Percentiles rank a stretch among this genome's conserved stretches.
Evolutionary conservation across 2,329 filamentous ascomycete genomes (phyloP).

Genomic region (Dactylonectria estremocensis): DNA sequence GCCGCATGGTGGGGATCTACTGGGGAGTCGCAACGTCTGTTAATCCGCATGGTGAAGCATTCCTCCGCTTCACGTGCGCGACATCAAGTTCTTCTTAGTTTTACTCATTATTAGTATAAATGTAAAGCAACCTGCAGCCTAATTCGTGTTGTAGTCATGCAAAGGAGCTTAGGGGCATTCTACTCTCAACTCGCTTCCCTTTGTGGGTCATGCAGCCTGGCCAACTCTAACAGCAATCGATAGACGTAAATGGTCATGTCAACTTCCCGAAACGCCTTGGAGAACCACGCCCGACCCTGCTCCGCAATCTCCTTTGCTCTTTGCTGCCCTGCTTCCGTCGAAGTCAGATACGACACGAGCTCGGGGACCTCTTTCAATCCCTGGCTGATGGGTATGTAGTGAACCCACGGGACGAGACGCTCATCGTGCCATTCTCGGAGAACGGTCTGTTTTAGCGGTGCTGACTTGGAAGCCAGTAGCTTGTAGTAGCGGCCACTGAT

Average conservation of each 20-base stretch:
- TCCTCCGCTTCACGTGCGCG: no score
- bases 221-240: constrained; percentile 72
- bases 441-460: constrained; percentile 67
- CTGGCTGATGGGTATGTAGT: constrained; percentile 69
- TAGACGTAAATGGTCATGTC: constrained; percentile 75
- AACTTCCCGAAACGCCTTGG: constrained; percentile 67
- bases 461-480: constrained; percentile 62
- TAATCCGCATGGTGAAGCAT: no score
- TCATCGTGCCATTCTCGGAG: constrained; percentile 73
- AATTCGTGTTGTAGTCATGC: neutral
- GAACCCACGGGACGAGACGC: constrained; percentile 68
- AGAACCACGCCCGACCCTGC: constrained; percentile 69
- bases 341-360: constrained; percentile 62
- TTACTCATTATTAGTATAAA: no score
- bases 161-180: neutral
- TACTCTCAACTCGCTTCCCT: constrained; percentile 16
- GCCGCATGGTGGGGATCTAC: no score
- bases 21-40: no score
- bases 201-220: constrained; percentile 56
- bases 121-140: neutral
- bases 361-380: constrained; percentile 67
- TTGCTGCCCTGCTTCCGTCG: constrained; percentile 61
- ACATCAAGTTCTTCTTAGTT: no score
- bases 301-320: constrained; percentile 68
- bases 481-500: constrained; percentile 69